Conservation (phyloP, 2,329 filamentous ascomycete species). For the Aschersonia sp. region DNA sequence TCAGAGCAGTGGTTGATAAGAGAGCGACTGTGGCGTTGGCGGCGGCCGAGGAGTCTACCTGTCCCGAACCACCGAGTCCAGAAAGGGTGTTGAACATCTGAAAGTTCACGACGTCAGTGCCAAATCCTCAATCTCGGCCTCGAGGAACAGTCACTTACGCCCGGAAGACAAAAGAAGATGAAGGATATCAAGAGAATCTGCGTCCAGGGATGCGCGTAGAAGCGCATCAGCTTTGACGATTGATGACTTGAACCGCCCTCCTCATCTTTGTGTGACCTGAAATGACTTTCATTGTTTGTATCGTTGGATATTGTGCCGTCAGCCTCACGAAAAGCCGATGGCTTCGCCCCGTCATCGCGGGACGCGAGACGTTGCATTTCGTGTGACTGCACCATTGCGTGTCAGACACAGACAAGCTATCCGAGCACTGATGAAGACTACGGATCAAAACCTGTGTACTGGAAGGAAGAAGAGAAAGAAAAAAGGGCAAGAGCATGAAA, state of each 20-base stretch:
- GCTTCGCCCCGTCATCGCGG: neutral
- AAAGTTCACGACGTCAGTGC: neutral
- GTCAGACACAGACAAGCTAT: neutral
- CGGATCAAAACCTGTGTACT: neutral
- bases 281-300: neutral
- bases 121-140: neutral
- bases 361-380: conserved; percentile 10
- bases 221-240: conserved; percentile 8
- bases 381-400: conserved; percentile 10
- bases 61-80: conserved; percentile 28
- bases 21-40: conserved; percentile 30
- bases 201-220: conserved; percentile 29
- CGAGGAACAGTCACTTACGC: conserved; percentile 15
- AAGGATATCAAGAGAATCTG: conserved; percentile 32
- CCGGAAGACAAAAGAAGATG: conserved; percentile 32
- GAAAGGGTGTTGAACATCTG: conserved; percentile 33
- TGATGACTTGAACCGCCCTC: conserved; percentile 1
- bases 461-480: too few relatives aligned
- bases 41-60: conserved; percentile 28
- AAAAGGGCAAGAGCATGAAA: too few relatives aligned
- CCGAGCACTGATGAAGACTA: neutral
- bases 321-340: neutral
- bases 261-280: neutral
- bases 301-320: neutral
- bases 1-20: conserved; percentile 24